Conservation (phyloP, 78 protist genomes). For the slime mould (Dictyostelium discoideum) region DNA sequence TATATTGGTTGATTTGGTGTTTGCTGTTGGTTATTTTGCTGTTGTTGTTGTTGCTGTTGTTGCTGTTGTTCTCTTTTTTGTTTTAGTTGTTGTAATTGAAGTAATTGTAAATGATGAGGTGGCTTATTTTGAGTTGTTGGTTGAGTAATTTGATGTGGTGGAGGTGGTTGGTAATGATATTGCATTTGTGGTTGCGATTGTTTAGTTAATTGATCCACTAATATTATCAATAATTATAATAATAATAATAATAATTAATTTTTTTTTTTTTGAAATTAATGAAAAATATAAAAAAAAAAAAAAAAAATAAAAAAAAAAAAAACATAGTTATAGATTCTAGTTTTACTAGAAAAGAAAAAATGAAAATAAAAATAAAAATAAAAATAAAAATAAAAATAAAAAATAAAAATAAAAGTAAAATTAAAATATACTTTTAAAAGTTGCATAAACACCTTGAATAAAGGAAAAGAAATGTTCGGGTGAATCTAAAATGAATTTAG, state of each 20-base stretch:
- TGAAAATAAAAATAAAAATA: neutral
- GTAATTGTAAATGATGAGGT: slow-evolving; percentile 1
- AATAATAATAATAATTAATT: neutral
- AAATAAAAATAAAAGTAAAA: neutral
- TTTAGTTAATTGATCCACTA: neutral
- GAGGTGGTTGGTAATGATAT: neutral
- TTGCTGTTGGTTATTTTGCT: neutral
- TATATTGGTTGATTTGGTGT: neutral
- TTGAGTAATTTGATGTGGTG: neutral
- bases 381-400: neutral
- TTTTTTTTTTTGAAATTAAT: too few relatives aligned
- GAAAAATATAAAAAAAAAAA: too few relatives aligned
- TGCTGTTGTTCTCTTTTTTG: neutral
- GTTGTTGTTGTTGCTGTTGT: neutral
- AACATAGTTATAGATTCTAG: neutral
- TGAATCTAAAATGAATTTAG: neutral
- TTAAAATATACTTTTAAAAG: neutral
- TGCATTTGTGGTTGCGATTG: neutral
- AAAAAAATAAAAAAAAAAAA: neutral
- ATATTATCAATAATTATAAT: neutral
- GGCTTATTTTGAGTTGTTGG: neutral
- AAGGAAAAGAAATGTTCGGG: neutral
- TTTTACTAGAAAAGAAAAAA: too few relatives aligned
- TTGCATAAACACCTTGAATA: neutral
- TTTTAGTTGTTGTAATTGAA: neutral